These are phyloP conservation scores for Skeletonema tropicum DNA, from an alignment of 108 stramenopile genomes.

Conservation along the genomic window DNA sequence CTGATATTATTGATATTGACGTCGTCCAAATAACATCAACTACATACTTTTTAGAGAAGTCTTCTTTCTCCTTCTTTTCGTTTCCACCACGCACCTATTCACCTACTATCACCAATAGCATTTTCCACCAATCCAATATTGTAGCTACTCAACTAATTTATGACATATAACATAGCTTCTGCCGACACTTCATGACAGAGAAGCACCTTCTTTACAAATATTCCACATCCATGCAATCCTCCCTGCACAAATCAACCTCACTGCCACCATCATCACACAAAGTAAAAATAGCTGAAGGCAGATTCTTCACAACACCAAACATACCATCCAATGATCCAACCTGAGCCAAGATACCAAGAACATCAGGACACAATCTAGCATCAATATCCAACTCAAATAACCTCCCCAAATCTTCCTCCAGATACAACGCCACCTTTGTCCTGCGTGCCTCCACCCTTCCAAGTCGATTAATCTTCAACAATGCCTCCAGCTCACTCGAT, in stretches of 20 bases:
- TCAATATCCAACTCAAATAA: slow-evolving; percentile 24
- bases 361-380: not conserved
- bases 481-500: slow-evolving; percentile 31
- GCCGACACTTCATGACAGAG: not conserved
- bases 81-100: no score
- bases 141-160: not conserved
- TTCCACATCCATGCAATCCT: slow-evolving; percentile 1
- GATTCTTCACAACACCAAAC: slow-evolving; percentile 1
- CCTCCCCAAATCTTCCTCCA: slow-evolving; percentile 20
- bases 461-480: slow-evolving; percentile 33
- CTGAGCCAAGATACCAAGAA: not conserved
- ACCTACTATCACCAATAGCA: no score
- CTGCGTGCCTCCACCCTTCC: slow-evolving; percentile 34
- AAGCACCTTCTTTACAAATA: not conserved
- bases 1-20: not conserved
- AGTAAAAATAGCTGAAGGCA: not conserved
- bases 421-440: slow-evolving; percentile 27
- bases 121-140: no score
- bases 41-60: no score
- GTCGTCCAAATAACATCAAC: no score
- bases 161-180: no score
- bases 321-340: not conserved
- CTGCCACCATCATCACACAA: not conserved
- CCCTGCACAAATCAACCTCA: not conserved
- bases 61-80: no score